These are phyloP conservation scores for Ophiostoma tasmaniense DNA, from an alignment of 2,329 filamentous ascomycete genomes.

Conservation along the genomic window DNA sequence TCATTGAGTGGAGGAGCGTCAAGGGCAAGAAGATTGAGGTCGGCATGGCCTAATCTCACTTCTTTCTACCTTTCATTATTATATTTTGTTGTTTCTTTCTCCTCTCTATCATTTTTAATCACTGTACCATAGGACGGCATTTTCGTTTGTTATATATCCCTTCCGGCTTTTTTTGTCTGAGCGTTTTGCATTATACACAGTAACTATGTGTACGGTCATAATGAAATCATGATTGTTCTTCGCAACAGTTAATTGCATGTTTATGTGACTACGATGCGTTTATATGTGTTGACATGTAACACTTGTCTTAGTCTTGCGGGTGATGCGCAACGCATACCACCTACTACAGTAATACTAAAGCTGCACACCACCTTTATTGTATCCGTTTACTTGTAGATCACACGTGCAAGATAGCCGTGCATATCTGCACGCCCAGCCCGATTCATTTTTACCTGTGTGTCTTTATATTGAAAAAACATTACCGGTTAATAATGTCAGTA, in stretches of 20 bases:
- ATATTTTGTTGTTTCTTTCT: not conserved
- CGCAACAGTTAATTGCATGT: not conserved
- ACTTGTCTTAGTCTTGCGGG: not conserved
- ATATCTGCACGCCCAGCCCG: not conserved
- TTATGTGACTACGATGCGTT: not conserved
- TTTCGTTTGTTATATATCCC: not conserved
- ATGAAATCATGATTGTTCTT: not conserved
- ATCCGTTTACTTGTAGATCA: not conserved
- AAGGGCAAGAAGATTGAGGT: conserved; percentile 27
- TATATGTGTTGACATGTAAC: too few species aligned
- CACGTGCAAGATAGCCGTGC: not conserved
- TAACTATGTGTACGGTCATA: not conserved
- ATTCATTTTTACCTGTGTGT: too few species aligned
- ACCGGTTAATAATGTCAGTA: too few species aligned
- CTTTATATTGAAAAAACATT: too few species aligned
- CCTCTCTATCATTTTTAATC: not conserved
- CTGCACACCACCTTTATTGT: not conserved
- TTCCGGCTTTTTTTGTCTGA: not conserved
- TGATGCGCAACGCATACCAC: not conserved
- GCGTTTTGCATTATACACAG: not conserved
- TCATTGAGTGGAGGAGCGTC: conserved; percentile 38
- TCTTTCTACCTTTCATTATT: not conserved
- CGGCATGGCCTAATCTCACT: not conserved
- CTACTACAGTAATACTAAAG: too few species aligned
- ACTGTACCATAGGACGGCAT: not conserved